Conservation (phyloP, 495 filamentous ascomycete species). For the Polyplosphaeria fusca region DNA sequence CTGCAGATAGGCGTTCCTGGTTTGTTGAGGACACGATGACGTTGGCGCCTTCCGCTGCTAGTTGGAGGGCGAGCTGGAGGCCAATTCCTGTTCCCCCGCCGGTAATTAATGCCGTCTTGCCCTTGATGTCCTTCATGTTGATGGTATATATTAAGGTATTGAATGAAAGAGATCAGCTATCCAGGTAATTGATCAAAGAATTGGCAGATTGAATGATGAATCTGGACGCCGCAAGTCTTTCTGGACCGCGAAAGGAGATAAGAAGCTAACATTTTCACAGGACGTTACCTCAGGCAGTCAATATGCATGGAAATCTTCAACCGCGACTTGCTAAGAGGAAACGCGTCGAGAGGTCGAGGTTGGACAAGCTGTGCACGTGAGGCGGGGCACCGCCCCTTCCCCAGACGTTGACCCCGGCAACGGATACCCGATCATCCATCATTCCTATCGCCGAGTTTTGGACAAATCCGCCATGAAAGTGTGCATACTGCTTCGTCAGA, state of each 20-base stretch:
- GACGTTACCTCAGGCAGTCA: too few species aligned
- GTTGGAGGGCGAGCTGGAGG: constrained; percentile 16
- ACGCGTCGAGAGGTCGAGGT: background rate
- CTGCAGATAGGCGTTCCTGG: constrained; percentile 10
- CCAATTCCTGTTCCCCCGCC: constrained; percentile 28
- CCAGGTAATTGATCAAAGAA: too few species aligned
- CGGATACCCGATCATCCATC: constrained; percentile 9
- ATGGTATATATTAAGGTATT: background rate
- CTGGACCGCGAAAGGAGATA: too few species aligned
- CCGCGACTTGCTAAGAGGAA: constrained; percentile 2
- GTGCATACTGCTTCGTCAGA: too few species aligned
- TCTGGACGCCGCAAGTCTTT: too few species aligned
- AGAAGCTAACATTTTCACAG: too few species aligned
- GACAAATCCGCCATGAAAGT: too few species aligned
- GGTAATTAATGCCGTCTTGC: constrained; percentile 24
- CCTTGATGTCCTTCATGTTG: constrained; percentile 22
- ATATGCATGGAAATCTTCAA: constrained; percentile 15
- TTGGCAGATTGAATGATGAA: too few species aligned
- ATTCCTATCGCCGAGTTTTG: background rate
- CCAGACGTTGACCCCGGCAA: constrained; percentile 1
- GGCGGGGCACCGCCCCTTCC: constrained; percentile 8
- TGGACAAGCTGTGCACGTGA: constrained; percentile 5
- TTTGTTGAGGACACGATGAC: constrained; percentile 19
- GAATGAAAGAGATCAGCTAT: background rate
- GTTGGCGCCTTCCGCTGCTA: constrained; percentile 17